Evolutionary conservation across 2,329 filamentous ascomycete species (phyloP), one percentile per base, ranked within the genome.

Genomic region (Emmonsia crescens): DNA sequence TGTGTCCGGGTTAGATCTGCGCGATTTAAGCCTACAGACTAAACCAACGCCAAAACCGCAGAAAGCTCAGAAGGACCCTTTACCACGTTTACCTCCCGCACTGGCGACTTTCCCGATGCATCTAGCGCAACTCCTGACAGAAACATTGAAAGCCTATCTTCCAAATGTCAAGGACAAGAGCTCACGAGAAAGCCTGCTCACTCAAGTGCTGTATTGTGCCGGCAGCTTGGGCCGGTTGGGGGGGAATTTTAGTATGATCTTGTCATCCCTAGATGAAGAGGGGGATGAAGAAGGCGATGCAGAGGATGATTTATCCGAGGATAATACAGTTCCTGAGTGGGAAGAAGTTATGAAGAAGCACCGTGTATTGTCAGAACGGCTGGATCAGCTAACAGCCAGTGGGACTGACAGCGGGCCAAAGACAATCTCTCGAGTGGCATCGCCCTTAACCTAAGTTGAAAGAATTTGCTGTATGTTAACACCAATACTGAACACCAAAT

Each of bases 131-230:
- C 85, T 96, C 76, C 80, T 99, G 29, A 85, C 89, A 46, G 85
- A 89, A 60, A 94, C 89, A 0, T 77, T 96, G 55, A 82, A 83
- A 60, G 75, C 77, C 16, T 96, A 96, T 72, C 79, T 97, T 1
- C 89, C 91, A 0, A 90, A 89, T 57, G 85, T 97, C 3, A 84
- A 83, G 66, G 92, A 96, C 69, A 86, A 87, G 65, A 83, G 87
- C 29, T 87, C 89, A 0, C 80, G 91, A 38, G 93, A 97, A 71
- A 96, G 91, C 70, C 81, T 97, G 60, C 77, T 96, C 44, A 97
- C 92, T 0, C 93, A 97, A 72, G 89, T 96, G 0, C 78, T 97
- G 9, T 97, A 96, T 75, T 96, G 91, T 68, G 92, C 93, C 0
- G 89, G 91, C 54, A 96, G 92, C 75, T 78, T 99, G 57, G 93